Base-by-base conservation (phyloP, 2,329 filamentous ascomycete genomes). In the Zasmidium angulare region DNA sequence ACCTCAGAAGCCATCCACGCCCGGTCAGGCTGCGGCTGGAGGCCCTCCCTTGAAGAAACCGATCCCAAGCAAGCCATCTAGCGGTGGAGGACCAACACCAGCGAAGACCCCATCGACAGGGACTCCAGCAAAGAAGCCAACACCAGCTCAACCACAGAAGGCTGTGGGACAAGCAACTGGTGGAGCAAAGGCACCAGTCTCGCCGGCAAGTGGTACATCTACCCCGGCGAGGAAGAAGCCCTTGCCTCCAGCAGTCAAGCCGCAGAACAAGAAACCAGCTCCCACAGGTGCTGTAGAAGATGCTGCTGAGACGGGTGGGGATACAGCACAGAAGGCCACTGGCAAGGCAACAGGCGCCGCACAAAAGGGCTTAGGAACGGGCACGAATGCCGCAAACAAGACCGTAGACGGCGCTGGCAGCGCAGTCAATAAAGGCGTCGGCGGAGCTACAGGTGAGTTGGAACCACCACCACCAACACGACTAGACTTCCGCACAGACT, bases 371-470 rank as follows among this genome's bases (percentile, higher is more conserved):
- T 62, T 66, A 21, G 63, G 66, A 48, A 55, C 58, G 9, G 70
- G 65, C 23, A 60, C 63, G 3, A 62, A 59, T 14, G 64, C 67
- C 11, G 66, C 67, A n/a, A 68, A 68, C 58, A 72, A 71, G 55
- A 63, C 59, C 31, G 63, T 67, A 22, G 58, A 69, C 26, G 64
- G 60, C 26, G 68, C 64, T 2, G 61, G 62, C 9, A 55, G 53
- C 17, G 65, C 61, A 26, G 60, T 64, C 21, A 69, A 70, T 60
- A 68, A 68, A 52, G 62, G 60, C 22, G 61, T 69, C 1, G 65
- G 64, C 9, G 62, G 59, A 7, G 68, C 69, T 46, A 72, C 69
- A 62, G 69, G 70, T 72, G 69, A 62, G 69, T 68, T 61, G 51
- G 21, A 29, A 6, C 47, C 22, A 26, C 56, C 36, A 46, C 55